Percentiles rank a stretch among this genome's conserved stretches.
phyloP scores from a whole-genome alignment of 2,329 filamentous ascomycete species.

The Didymella exigua region DNA sequence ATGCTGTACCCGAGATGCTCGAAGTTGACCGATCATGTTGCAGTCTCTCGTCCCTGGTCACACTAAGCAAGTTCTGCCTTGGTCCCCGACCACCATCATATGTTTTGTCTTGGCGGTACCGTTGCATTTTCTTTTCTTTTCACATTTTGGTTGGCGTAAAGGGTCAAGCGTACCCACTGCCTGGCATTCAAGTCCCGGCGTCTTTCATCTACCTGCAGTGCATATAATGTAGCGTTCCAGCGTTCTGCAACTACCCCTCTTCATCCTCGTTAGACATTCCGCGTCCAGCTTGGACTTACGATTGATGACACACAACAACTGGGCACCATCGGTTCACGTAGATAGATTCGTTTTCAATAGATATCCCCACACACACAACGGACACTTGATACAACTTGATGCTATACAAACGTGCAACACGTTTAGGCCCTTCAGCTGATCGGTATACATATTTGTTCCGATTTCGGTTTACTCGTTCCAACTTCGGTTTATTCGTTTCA shows the following conservation, averaged over 20 bases:
- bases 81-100: too few species aligned
- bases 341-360: constrained; percentile 6
- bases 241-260: not conserved
- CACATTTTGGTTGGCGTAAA: not conserved
- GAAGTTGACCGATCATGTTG: not conserved
- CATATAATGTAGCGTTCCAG: constrained; percentile 1
- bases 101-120: not conserved
- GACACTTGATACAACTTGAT: not conserved
- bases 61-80: too few species aligned
- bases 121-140: too few species aligned
- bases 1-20: not conserved
- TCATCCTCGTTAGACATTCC: not conserved
- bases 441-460: too few species aligned
- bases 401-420: not conserved
- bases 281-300: constrained; percentile 1
- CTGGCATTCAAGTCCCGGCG: not conserved
- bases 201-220: not conserved
- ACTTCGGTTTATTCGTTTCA: not conserved
- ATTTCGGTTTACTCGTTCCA: too few species aligned
- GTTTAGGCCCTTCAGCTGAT: not conserved
- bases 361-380: constrained; percentile 1
- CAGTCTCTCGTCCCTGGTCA: not conserved
- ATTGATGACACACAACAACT: constrained; percentile 3
- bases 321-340: constrained; percentile 1
- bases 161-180: not conserved